phyloP scores from a whole-genome alignment of 2,329 filamentous ascomycete genomes.

The Triangularia setosa region DNA sequence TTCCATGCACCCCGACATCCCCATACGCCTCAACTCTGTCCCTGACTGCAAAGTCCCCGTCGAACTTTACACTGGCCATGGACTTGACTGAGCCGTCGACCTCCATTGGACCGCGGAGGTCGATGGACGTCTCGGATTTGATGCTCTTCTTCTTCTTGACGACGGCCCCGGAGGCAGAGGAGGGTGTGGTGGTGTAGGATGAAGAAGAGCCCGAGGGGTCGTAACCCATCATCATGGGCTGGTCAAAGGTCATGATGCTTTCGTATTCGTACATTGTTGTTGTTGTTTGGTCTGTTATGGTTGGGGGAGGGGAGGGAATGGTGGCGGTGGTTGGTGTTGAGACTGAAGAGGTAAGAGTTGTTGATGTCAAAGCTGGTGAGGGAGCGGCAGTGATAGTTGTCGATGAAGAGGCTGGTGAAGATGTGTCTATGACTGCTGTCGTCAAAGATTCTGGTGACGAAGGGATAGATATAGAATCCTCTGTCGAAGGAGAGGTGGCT shows the following conservation, averaged over 20 bases:
- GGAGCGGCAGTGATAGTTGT: not conserved
- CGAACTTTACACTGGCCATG: slow-evolving; percentile 41
- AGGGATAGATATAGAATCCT: slow-evolving; percentile 5
- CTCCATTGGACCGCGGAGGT: slow-evolving; percentile 43
- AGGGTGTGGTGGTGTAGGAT: slow-evolving; percentile 19
- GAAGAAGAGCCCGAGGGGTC: slow-evolving; percentile 12
- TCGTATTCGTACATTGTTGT: slow-evolving; percentile 27
- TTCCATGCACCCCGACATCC: slow-evolving; percentile 40
- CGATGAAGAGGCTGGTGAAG: slow-evolving; percentile 3
- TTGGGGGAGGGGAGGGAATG: slow-evolving; percentile 1
- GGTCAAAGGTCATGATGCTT: slow-evolving; percentile 28
- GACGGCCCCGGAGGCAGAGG: slow-evolving; percentile 5
- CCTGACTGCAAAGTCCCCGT: slow-evolving; percentile 42
- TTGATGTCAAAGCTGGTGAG: slow-evolving; percentile 10
- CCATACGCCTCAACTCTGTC: slow-evolving; percentile 47
- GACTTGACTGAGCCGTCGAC: slow-evolving; percentile 45
- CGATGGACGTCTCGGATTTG: slow-evolving; percentile 39
- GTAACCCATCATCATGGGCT: slow-evolving; percentile 17
- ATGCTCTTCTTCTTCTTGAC: slow-evolving; percentile 36
- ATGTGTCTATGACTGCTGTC: not conserved
- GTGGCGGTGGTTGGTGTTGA: not conserved
- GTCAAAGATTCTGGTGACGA: slow-evolving; percentile 2
- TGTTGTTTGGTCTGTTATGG: not conserved
- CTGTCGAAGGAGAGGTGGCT: slow-evolving; percentile 13
- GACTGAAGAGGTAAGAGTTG: slow-evolving; percentile 1